Percentiles rank a stretch among this genome's conserved stretches.
phyloP scores from a whole-genome alignment of 352 stramenopile species.

The Albugo laibachii region DNA sequence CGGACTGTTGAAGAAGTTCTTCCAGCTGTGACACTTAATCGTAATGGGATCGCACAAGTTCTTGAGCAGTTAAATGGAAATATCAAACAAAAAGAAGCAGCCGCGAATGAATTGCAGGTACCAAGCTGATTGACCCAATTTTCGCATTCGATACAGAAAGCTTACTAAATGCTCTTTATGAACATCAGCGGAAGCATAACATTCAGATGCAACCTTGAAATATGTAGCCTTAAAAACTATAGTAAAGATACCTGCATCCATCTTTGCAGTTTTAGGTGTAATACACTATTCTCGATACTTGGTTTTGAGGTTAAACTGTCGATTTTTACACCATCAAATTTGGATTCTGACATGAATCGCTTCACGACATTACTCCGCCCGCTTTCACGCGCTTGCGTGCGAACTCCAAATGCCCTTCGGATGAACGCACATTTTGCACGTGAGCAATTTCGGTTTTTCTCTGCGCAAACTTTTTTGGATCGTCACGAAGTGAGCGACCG shows the following conservation, averaged over 20 bases:
- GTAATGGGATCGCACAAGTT: slow-evolving; percentile 59
- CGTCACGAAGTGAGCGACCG: slow-evolving; percentile 91
- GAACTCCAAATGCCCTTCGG: no score
- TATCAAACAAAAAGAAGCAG: slow-evolving; percentile 71
- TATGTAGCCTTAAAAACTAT: no score
- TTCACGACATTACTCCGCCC: slow-evolving; percentile 48
- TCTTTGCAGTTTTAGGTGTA: no score
- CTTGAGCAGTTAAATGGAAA: slow-evolving; percentile 48
- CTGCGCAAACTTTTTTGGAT: slow-evolving; percentile 76
- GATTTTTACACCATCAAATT: slow-evolving; percentile 1
- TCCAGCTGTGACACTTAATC: slow-evolving; percentile 74
- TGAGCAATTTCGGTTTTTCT: slow-evolving; percentile 35
- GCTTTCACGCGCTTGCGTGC: slow-evolving; percentile 27
- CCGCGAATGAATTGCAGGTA: slow-evolving; percentile 66
- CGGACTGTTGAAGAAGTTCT: slow-evolving; percentile 91
- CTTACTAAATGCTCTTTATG: neutral
- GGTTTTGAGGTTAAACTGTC: neutral
- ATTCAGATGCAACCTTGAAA: slow-evolving; percentile 21
- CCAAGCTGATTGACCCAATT: neutral
- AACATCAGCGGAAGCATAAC: slow-evolving; percentile 57
- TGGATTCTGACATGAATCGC: slow-evolving; percentile 34
- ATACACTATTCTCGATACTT: no score
- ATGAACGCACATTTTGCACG: no score
- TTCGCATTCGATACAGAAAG: neutral
- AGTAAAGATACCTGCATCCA: no score